A percentile compares a stretch with the other conserved stretches of the same genome.
Evolutionary conservation across 2,329 filamentous ascomycete genomes (phyloP).

Genomic region (Curvularia lunata): DNA sequence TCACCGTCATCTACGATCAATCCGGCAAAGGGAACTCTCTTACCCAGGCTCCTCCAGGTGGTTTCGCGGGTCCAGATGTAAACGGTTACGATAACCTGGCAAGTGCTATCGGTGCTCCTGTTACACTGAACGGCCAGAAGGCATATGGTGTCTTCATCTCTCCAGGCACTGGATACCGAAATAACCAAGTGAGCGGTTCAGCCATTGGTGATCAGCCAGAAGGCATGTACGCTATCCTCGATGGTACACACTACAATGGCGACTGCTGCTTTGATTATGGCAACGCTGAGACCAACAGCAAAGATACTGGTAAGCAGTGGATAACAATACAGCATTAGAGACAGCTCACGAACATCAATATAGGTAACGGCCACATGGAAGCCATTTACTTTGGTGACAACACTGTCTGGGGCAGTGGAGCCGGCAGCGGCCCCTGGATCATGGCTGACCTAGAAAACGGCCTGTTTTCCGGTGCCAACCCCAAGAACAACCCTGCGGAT

Average conservation of each 20-base stretch:
- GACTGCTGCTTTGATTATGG: slow-evolving; percentile 60
- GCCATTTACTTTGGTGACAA: slow-evolving; percentile 68
- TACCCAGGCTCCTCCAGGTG: slow-evolving; percentile 66
- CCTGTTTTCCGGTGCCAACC: slow-evolving; percentile 63
- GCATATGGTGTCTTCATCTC: slow-evolving; percentile 69
- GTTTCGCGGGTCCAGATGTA: slow-evolving; percentile 61
- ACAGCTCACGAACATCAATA: background rate
- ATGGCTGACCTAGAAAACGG: slow-evolving; percentile 74
- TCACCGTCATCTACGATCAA: slow-evolving; percentile 70
- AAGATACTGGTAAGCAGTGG: slow-evolving; percentile 49
- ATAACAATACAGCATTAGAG: fast-evolving
- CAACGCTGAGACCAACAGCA: slow-evolving; percentile 51
- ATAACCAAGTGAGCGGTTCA: slow-evolving; percentile 59
- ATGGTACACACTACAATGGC: slow-evolving; percentile 65
- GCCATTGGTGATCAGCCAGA: slow-evolving; percentile 63
- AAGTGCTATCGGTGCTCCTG: slow-evolving; percentile 65
- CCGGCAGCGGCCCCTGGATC: slow-evolving; percentile 68
- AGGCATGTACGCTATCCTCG: slow-evolving; percentile 67
- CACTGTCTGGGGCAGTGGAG: slow-evolving; percentile 62
- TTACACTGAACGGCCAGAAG: slow-evolving; percentile 65
- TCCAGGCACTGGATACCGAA: slow-evolving; percentile 68
- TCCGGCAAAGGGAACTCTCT: slow-evolving; percentile 68
- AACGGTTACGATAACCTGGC: slow-evolving; percentile 67
- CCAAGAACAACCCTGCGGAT: slow-evolving; percentile 58
- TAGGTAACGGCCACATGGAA: slow-evolving; percentile 69